A percentile compares a stretch with the other conserved stretches of the same genome.
Conservation (phyloP, 1,284 basidiomycete species). For the Ustilago tritici region DNA sequence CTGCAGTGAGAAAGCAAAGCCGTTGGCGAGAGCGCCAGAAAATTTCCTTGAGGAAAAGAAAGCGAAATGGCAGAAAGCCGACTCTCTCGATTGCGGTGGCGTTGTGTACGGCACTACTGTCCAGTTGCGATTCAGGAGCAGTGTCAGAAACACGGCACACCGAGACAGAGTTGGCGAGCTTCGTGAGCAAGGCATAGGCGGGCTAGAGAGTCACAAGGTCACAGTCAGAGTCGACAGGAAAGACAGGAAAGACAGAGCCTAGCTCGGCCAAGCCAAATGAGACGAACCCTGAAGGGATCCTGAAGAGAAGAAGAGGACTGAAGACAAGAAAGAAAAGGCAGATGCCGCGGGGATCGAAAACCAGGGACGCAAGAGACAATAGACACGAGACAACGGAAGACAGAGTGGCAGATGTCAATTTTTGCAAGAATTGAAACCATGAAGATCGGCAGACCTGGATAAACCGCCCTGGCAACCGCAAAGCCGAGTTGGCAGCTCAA, state of each 20-base stretch:
- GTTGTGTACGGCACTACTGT: not conserved
- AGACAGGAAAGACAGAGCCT: not conserved
- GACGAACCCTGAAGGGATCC: no score
- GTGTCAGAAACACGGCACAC: not conserved
- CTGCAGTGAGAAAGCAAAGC: not conserved
- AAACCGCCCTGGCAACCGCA: not conserved
- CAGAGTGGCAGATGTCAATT: constrained; percentile 18
- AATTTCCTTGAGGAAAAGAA: not conserved
- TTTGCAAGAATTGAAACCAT: not conserved
- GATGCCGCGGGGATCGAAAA: constrained; percentile 24
- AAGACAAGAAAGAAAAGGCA: not conserved
- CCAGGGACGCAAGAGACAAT: not conserved
- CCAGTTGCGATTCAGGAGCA: not conserved
- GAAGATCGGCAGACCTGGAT: not conserved
- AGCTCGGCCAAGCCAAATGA: not conserved
- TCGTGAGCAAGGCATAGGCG: constrained; percentile 2
- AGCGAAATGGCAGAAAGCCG: not conserved
- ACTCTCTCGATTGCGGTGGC: constrained; percentile 22
- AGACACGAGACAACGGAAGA: not conserved
- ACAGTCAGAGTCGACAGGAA: no score
- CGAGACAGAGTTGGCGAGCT: not conserved
- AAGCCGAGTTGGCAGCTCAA: not conserved
- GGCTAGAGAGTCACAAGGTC: not conserved
- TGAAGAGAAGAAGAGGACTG: not conserved
- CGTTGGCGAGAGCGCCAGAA: not conserved